A percentile compares a stretch with the other conserved stretches of the same genome.
These are phyloP conservation scores for Corynespora cassiicola DNA, from an alignment of 2,329 filamentous ascomycete genomes.

Conservation along the genomic window DNA sequence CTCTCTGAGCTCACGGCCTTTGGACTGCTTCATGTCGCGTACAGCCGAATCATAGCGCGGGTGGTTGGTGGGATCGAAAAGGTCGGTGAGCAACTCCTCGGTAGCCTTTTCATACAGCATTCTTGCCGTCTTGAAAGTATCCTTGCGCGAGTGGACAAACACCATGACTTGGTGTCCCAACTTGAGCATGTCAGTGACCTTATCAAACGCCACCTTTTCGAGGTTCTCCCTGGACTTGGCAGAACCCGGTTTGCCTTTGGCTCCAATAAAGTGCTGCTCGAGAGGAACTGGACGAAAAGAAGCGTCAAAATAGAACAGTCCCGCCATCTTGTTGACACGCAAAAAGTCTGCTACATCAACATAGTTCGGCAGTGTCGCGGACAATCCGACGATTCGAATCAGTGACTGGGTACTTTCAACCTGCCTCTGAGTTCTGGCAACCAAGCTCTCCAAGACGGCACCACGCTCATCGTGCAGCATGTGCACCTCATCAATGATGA, in stretches of 20 bases:
- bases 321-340: constrained; percentile 90
- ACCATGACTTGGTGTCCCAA: constrained; percentile 98
- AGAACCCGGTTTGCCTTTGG: constrained; percentile 86
- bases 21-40: constrained; percentile 84
- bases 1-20: constrained; percentile 86
- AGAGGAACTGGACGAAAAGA: constrained; percentile 96
- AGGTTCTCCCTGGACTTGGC: constrained; percentile 88
- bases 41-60: constrained; percentile 81
- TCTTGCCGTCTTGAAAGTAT: constrained; percentile 87
- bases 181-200: constrained; percentile 91
- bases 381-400: constrained; percentile 94
- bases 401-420: constrained; percentile 98
- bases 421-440: constrained; percentile 92
- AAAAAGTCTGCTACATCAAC: constrained; percentile 96
- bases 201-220: constrained; percentile 87
- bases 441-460: constrained; percentile 92
- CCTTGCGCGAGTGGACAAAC: constrained; percentile 95
- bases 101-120: constrained; percentile 85
- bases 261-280: constrained; percentile 96
- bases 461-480: constrained; percentile 99
- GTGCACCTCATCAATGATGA: constrained; percentile 98
- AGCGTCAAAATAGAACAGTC: constrained; percentile 94
- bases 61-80: constrained; percentile 83
- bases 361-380: constrained; percentile 95
- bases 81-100: constrained; percentile 77